Base-by-base conservation (phyloP, 2,329 filamentous ascomycete genomes). In the Ophiostoma populinum region DNA sequence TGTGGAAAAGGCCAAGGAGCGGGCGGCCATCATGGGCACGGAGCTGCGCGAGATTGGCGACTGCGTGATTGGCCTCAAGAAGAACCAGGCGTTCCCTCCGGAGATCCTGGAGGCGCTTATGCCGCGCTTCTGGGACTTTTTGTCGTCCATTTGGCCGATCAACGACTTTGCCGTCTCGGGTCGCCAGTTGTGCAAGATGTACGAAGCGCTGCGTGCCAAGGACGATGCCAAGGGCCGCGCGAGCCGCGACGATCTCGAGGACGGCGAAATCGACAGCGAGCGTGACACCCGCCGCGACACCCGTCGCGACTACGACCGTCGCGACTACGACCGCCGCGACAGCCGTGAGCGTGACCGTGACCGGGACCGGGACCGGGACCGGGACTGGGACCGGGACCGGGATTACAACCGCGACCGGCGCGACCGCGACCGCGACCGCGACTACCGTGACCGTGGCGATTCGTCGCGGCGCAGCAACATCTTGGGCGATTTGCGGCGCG, bases 121-220 rank as follows among this genome's bases (percentile, higher is more conserved):
- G 45, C 52, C 53, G 13, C 48, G 54, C 20, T 56, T 56, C 36
- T 56, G 54, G 54, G 52, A 55, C 35, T 56, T 56, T 36, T 37
- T 56, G 35, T 55, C 53, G 5, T 55, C 53, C 7, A 55, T 56
- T 35, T 56, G 54, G 54, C 54, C 54, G 9, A 47, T 56, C 17
- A 51, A 52, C 18, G 51, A 56, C 6, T 49, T 54, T 20, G 52
- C 49, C 12, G 53, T 56, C 6, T 51, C 53, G 1, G 54, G 54
- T 15, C 46, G 48, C 42, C 48, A 52, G 33, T 48, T 56, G 15
- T 51, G 54, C 24, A 47, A 45, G 25, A 56, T 56, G 53, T 56
- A 53, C 42, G 46, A 49, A 20, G 48, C 51, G 6, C 48, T 56
- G 16, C 38, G 47, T 17, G 49, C 51, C 22, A 53, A 53, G 41